Evolutionary conservation across 805 yeast species (phyloP).

Genomic region (Starmerella potacharoeniae): DNA sequence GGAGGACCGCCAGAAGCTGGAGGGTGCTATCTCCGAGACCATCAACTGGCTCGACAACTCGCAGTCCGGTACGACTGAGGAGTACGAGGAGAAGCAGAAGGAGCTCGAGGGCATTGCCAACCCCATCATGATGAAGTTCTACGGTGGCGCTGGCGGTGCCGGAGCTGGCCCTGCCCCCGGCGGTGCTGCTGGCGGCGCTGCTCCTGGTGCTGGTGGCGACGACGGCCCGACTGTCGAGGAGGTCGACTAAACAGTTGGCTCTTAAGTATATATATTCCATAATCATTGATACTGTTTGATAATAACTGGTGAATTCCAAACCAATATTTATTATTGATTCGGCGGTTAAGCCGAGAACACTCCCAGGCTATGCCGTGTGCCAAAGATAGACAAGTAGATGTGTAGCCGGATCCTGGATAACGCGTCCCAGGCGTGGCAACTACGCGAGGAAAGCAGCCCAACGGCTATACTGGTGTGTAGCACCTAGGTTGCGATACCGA

Average conservation of each 20-base stretch:
- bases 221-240: slow-evolving; percentile 70
- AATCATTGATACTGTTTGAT: neutral
- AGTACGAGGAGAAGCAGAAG: slow-evolving; percentile 85
- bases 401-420: too few relatives aligned
- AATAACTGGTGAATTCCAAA: neutral
- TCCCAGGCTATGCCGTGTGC: too few relatives aligned
- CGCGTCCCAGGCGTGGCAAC: too few relatives aligned
- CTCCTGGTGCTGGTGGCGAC: slow-evolving; percentile 32
- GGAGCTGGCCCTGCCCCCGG: slow-evolving; percentile 63
- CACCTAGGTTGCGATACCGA: too few relatives aligned
- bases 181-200: slow-evolving; percentile 49
- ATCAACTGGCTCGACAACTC: slow-evolving; percentile 75
- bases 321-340: too few relatives aligned
- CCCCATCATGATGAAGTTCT: slow-evolving; percentile 95
- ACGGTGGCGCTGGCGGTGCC: slow-evolving; percentile 72
- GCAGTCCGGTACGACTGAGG: slow-evolving; percentile 87
- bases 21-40: slow-evolving; percentile 25
- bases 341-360: too few relatives aligned
- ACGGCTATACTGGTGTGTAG: too few relatives aligned
- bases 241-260: slow-evolving; percentile 43
- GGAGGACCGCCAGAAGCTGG: slow-evolving; percentile 25
- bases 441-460: too few relatives aligned
- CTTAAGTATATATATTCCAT: neutral
- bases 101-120: slow-evolving; percentile 90
- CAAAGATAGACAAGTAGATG: too few relatives aligned